Evolutionary conservation across 1,284 basidiomycete species (phyloP), one percentile per base, ranked within the genome.

Genomic region (Dichomitus squalens): DNA sequence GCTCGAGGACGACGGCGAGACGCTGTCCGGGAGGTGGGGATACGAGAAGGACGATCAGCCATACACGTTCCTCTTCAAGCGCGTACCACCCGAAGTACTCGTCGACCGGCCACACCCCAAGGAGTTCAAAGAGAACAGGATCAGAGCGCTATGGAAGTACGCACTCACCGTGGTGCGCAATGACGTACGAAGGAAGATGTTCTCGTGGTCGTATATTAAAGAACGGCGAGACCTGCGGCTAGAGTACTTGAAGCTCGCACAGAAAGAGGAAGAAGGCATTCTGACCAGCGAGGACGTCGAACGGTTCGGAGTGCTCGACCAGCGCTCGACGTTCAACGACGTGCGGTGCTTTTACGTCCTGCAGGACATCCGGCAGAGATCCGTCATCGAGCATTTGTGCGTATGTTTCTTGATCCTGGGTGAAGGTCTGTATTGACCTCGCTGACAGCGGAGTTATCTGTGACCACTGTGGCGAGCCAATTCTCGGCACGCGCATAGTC

Each of bases 401-500:
- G 38, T 16, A 16, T 21, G 7, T 23, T 33, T 12, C 31, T 33
- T 33, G 31, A n/a, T n/a, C n/a, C n/a, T n/a, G n/a, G n/a, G n/a
- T n/a, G n/a, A n/a, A n/a, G n/a, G n/a, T n/a, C n/a, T n/a, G n/a
- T n/a, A n/a, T n/a, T n/a, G n/a, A n/a, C n/a, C n/a, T n/a, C n/a
- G n/a, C n/a, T n/a, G n/a, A 54, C 18, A 53, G 57, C 20, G 25
- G 49, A 0, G 44, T 53, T 7, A 5, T 36, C 11, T 68, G 69
- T 33, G 68, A 69, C 53, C 44, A 25, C 12, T 71, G 69, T 35
- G 52, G 20, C 3, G 51, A 53, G 0, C 21, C 31, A 2, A 64
- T 70, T 21, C 63, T 61, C 38, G 68, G 68, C 5, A 52, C 63
- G 4, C 67, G 68, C 4, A 31, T 70, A 40, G 59, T 64, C 7